phyloP scores from a whole-genome alignment of 2,329 filamentous ascomycete genomes.

The Chaetomiaceae sp. region DNA sequence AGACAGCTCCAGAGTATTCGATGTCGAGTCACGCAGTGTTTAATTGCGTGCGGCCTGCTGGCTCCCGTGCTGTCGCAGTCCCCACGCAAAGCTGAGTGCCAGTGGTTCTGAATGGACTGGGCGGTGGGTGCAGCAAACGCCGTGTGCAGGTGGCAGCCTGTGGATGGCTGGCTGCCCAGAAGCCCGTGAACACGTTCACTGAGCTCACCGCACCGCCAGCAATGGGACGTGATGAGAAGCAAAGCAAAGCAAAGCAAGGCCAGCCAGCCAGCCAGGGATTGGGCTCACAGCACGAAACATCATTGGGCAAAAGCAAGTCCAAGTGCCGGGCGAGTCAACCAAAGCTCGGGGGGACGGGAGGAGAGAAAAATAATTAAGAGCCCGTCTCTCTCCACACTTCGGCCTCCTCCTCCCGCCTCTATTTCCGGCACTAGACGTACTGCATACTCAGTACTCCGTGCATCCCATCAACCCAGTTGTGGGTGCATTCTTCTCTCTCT shows the following conservation, averaged over 20 bases:
- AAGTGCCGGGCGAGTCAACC: not conserved
- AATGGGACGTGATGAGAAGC: not conserved
- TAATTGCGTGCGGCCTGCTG: conserved; percentile 11
- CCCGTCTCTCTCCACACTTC: too few species aligned
- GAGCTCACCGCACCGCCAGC: conserved; percentile 9
- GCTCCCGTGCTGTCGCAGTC: not conserved
- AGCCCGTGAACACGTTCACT: conserved; percentile 4
- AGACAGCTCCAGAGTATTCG: too few species aligned
- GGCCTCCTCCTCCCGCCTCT: too few species aligned
- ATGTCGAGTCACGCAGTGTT: too few species aligned
- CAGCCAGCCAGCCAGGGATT: conserved; percentile 7
- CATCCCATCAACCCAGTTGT: too few species aligned
- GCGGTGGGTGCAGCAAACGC: conserved; percentile 4
- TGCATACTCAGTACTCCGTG: not conserved
- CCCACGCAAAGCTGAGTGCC: not conserved
- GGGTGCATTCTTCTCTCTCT: too few species aligned
- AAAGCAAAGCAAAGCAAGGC: conserved; percentile 5
- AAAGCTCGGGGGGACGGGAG: not conserved
- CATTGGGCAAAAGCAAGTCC: conserved; percentile 5
- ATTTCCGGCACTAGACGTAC: not conserved
- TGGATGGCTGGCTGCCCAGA: conserved; percentile 20
- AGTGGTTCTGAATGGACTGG: too few species aligned
- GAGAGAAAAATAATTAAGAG: conserved; percentile 1
- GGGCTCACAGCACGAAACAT: conserved; percentile 6
- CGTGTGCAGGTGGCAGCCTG: conserved; percentile 16